phyloP scores from a whole-genome alignment of 352 stramenopile genomes.

The Pythium apleroticum region DNA sequence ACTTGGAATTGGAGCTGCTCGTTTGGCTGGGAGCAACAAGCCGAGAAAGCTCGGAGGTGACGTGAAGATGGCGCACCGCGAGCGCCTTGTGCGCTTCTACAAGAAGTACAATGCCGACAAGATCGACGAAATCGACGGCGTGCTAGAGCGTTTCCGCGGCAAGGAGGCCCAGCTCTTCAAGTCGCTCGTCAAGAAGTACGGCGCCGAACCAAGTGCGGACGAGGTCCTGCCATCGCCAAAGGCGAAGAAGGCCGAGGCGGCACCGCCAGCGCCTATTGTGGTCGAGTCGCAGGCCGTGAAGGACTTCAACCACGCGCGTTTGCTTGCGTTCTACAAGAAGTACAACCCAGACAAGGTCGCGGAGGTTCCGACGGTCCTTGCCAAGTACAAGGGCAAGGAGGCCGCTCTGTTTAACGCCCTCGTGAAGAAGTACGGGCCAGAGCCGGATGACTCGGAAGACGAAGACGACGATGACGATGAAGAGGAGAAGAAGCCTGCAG shows the following conservation, averaged over 20 bases:
- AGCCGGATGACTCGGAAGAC: slow-evolving; percentile 72
- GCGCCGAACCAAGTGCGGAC: slow-evolving; percentile 57
- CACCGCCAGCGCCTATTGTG: neutral
- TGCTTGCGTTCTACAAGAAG: slow-evolving; percentile 80
- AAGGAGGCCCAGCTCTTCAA: slow-evolving; percentile 73
- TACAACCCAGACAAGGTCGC: slow-evolving; percentile 81
- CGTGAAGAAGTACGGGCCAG: slow-evolving; percentile 84
- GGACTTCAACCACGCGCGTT: slow-evolving; percentile 61
- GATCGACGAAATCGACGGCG: slow-evolving; percentile 78
- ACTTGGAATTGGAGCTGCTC: neutral
- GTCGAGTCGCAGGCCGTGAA: slow-evolving; percentile 34
- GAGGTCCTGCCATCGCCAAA: slow-evolving; percentile 37
- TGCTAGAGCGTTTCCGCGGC: slow-evolving; percentile 79
- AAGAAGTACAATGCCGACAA: slow-evolving; percentile 85
- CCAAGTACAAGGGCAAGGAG: slow-evolving; percentile 85
- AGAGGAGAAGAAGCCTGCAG: slow-evolving; percentile 13
- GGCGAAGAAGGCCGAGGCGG: slow-evolving; percentile 13
- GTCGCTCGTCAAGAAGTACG: slow-evolving; percentile 83
- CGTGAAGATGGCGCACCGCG: slow-evolving; percentile 50
- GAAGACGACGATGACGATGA: slow-evolving; percentile 56
- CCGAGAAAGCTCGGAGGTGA: neutral
- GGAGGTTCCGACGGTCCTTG: slow-evolving; percentile 61
- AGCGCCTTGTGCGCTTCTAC: slow-evolving; percentile 81
- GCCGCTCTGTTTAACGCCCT: slow-evolving; percentile 76
- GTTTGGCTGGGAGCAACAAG: slow-evolving; percentile 13